Base-by-base conservation (phyloP, 257 asterid species). In the Primulina eburnea region DNA sequence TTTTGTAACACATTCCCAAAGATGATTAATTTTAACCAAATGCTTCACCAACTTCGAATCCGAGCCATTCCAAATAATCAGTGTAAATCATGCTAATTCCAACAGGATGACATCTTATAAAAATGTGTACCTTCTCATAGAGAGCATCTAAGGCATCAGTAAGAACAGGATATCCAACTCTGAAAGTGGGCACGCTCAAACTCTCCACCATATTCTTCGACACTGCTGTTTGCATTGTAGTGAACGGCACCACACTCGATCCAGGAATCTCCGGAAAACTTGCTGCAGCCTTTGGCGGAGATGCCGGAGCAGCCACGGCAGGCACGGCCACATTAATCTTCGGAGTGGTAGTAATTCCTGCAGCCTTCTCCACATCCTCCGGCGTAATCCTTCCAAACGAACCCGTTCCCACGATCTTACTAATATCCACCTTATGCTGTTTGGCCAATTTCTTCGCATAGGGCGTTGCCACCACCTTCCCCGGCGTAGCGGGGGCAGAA, bases 291-390 rank as follows among this genome's bases (percentile, higher is more conserved):
- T 82, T 84, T 3, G 62, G 68, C 1, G 85, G 75, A 61, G 76
- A 58, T 5, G 75, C 58, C 4, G 84, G 80, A 21, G 86, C 43
- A 9, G 82, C 62, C 6, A 66, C 68, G 33, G 70, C 79, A 14
- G 80, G 62, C 1, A 70, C 76, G 3, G 52, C 65, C 61, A 74
- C 80, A 72, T 26, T 76, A 69, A 80, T 82, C 71, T 85, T 77
- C 0, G 88, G 76, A 0, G 70, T 64, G 17, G 88, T 82, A 4
- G 80, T 18, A 76, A 92, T 82, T 33, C 97, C 96, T 5, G 96
- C 95, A 0, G 93, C 96, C 75, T 88, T 88, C 85, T 90, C 97
- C 71, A 93, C 94, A 79, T 93, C 99, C 78, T 84, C 92, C 0
- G 96, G 87, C 35, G 92, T 89, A 6, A 93, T 78, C 81, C 99